Percentiles rank a stretch among this genome's conserved stretches.
phyloP scores from a whole-genome alignment of 78 protist species.

The Dictyostelium intermedium region DNA sequence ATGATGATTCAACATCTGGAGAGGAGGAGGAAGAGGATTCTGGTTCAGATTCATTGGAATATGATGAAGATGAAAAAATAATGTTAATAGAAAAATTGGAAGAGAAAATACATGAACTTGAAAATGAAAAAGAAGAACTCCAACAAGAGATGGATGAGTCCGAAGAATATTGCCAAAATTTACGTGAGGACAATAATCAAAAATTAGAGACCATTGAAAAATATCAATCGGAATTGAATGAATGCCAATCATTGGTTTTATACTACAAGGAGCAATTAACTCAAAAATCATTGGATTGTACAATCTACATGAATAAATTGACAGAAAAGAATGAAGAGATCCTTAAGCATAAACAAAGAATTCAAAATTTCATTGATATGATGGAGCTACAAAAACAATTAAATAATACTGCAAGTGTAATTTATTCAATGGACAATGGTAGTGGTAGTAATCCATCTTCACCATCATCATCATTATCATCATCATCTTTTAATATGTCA shows the following conservation, averaged over 20 bases:
- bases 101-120: slow-evolving; percentile 14
- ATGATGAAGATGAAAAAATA: slow-evolving; percentile 9
- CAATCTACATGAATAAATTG: neutral
- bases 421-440: neutral
- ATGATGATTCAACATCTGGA: neutral
- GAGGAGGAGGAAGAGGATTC: neutral
- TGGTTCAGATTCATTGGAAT: neutral
- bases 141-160: slow-evolving; percentile 29
- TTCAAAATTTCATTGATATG: slow-evolving; percentile 54
- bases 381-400: slow-evolving; percentile 34
- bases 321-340: slow-evolving; percentile 30
- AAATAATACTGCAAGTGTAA: neutral
- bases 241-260: slow-evolving; percentile 55
- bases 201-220: neutral
- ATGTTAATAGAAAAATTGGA: neutral
- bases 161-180: neutral
- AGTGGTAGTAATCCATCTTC: neutral
- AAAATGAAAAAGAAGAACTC: slow-evolving; percentile 13
- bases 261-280: slow-evolving; percentile 54
- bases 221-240: slow-evolving; percentile 28
- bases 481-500: neutral
- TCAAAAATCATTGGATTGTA: slow-evolving; percentile 9
- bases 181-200: neutral
- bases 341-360: slow-evolving; percentile 35
- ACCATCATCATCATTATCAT: neutral